A percentile compares a stretch with the other conserved stretches of the same genome.
Evolutionary conservation across 495 filamentous ascomycete genomes (phyloP).

Genomic region (Hyaloscypha hepaticicola): DNA sequence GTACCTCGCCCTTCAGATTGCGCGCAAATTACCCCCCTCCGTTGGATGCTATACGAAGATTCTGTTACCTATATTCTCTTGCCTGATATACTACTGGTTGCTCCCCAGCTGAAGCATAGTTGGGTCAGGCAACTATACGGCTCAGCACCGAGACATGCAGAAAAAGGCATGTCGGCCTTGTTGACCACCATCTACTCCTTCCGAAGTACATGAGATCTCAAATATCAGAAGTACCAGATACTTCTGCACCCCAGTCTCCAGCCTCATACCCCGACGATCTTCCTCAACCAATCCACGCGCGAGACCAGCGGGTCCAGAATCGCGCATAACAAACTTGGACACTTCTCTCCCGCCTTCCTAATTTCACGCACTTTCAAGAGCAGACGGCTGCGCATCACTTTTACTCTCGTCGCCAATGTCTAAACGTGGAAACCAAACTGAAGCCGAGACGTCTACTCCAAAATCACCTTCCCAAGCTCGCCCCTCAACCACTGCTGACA

Average conservation of each 20-base stretch:
- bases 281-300: conserved; percentile 24
- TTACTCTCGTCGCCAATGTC: conserved; percentile 24
- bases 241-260: conserved; percentile 28
- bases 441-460: conserved; percentile 18
- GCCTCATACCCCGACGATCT: conserved; percentile 14
- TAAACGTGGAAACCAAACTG: conserved; percentile 28
- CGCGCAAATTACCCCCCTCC: neutral
- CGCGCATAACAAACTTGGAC: conserved; percentile 21
- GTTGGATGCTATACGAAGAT: neutral
- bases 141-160: conserved; percentile 24
- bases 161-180: conserved; percentile 28
- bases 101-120: conserved; percentile 1
- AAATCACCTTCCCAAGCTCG: conserved; percentile 20
- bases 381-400: conserved; percentile 4
- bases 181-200: conserved; percentile 18
- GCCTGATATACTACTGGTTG: conserved; percentile 1
- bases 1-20: conserved; percentile 5
- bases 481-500: conserved; percentile 19
- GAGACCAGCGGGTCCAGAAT: conserved; percentile 14
- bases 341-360: conserved; percentile 20
- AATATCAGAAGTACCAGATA: conserved; percentile 26
- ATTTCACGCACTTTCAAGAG: conserved; percentile 18
- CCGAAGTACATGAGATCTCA: conserved; percentile 28
- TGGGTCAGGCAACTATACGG: conserved; percentile 18
- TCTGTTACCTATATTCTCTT: neutral